Percentiles rank a stretch among this genome's conserved stretches.
Evolutionary conservation across 441 rosid genomes (phyloP).

Genomic region (Cnidoscolus chayamansa): DNA sequence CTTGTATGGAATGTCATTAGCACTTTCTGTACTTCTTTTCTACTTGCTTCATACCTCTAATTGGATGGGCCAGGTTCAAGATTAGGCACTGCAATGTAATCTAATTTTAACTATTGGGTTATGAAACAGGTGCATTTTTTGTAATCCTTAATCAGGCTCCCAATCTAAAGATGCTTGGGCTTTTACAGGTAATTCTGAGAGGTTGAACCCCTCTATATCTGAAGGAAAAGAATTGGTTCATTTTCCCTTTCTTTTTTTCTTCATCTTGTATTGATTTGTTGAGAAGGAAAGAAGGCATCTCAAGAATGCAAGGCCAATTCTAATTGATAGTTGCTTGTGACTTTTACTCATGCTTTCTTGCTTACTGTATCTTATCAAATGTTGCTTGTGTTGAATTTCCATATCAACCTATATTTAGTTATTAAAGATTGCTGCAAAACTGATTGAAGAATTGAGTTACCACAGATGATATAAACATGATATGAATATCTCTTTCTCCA

Average conservation of each 20-base stretch:
- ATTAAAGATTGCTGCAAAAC: background rate
- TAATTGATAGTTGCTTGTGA: background rate
- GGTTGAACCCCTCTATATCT: constrained; percentile 17
- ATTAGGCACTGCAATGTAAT: constrained; percentile 6
- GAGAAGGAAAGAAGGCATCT: background rate
- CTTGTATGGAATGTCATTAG: background rate
- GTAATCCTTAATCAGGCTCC: constrained; percentile 76
- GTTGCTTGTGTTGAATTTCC: background rate
- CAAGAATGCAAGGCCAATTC: background rate
- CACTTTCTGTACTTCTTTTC: constrained; percentile 1
- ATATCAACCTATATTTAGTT: background rate
- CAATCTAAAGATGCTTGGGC: constrained; percentile 95
- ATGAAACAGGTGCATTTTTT: constrained; percentile 74
- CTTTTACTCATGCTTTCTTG: background rate
- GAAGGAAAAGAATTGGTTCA: background rate
- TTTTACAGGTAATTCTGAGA: constrained; percentile 65
- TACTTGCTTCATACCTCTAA: background rate
- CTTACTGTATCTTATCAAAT: background rate
- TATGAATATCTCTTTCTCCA: background rate
- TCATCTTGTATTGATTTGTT: background rate
- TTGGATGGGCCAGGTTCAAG: background rate
- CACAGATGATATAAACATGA: background rate
- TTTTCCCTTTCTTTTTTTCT: background rate
- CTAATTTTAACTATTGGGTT: constrained; percentile 23
- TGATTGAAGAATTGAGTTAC: background rate